A percentile compares a stretch with the other conserved stretches of the same genome.
Evolutionary conservation across 352 stramenopile species (phyloP).

Genomic region (Phytophthora agathidicida): DNA sequence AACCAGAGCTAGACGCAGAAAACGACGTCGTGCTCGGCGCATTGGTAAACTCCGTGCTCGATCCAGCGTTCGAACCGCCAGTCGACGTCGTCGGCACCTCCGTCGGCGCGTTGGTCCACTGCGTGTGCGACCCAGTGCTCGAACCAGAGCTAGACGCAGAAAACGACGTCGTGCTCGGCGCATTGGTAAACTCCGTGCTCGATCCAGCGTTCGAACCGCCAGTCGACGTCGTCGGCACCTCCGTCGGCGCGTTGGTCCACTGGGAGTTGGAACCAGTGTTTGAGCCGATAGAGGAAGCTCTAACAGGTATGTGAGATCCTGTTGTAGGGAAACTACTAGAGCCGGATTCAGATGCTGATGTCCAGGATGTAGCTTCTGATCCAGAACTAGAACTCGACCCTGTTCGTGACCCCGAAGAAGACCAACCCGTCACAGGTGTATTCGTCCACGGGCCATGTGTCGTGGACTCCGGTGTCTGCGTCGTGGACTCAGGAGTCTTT

Average conservation of each 20-base stretch:
- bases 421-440: not conserved
- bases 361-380: slow-evolving; percentile 3
- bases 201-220: slow-evolving; percentile 6
- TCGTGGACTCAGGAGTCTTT: not conserved
- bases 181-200: not conserved
- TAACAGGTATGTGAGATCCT: not conserved
- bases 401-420: not conserved
- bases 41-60: no score
- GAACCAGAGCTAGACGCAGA: slow-evolving; percentile 1
- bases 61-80: not conserved
- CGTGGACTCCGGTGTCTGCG: not conserved
- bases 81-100: slow-evolving; percentile 7
- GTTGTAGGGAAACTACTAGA: no score
- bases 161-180: slow-evolving; percentile 1
- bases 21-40: not conserved
- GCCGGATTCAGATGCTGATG: slow-evolving; percentile 6
- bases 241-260: slow-evolving; percentile 6
- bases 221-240: slow-evolving; percentile 7
- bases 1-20: not conserved
- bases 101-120: slow-evolving; percentile 11
- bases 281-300: not conserved
- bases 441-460: not conserved
- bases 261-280: not conserved
- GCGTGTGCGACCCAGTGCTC: slow-evolving; percentile 1
- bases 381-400: slow-evolving; percentile 6